These are phyloP conservation scores for Thelonectria rubi DNA, from an alignment of 2,329 filamentous ascomycete genomes.

Conservation along the genomic window DNA sequence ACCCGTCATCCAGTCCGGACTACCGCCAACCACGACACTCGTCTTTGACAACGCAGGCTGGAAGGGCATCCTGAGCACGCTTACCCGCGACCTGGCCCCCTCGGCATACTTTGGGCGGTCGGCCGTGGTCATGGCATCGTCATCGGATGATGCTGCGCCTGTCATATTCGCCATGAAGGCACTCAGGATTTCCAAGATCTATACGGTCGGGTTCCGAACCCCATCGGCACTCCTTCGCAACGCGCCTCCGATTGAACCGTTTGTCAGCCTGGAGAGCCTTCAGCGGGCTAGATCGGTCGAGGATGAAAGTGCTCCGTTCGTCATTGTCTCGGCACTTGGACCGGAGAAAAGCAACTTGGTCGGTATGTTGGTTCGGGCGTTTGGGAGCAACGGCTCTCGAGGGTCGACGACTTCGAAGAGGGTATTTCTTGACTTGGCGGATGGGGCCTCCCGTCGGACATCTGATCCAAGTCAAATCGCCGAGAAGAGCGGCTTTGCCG, in stretches of 20 bases:
- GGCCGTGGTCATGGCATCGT: slow-evolving; percentile 78
- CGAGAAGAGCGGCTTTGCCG: slow-evolving; percentile 78
- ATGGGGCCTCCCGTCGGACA: slow-evolving; percentile 61
- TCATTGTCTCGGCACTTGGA: slow-evolving; percentile 81
- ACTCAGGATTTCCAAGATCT: slow-evolving; percentile 79
- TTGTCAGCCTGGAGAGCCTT: slow-evolving; percentile 76
- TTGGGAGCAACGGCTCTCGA: slow-evolving; percentile 54
- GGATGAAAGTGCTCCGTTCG: slow-evolving; percentile 72
- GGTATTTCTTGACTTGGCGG: slow-evolving; percentile 83
- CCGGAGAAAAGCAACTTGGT: slow-evolving; percentile 83
- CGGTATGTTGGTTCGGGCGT: slow-evolving; percentile 79
- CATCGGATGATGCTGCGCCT: slow-evolving; percentile 78
- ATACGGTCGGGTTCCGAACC: slow-evolving; percentile 83
- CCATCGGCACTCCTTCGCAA: slow-evolving; percentile 68
- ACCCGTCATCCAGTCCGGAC: slow-evolving; percentile 43
- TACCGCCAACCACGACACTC: slow-evolving; percentile 63
- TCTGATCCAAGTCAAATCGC: slow-evolving; percentile 76
- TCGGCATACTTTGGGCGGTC: slow-evolving; percentile 81
- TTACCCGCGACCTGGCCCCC: slow-evolving; percentile 83
- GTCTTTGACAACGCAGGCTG: slow-evolving; percentile 85
- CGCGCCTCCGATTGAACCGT: slow-evolving; percentile 76
- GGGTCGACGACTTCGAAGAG: slow-evolving; percentile 60
- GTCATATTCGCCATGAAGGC: slow-evolving; percentile 82
- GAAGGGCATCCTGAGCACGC: slow-evolving; percentile 84
- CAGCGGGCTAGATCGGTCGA: slow-evolving; percentile 61